A percentile compares a stretch with the other conserved stretches of the same genome.
Evolutionary conservation across 73 alveolate species (phyloP).

Genomic region (Paramecium sexaurelia): DNA sequence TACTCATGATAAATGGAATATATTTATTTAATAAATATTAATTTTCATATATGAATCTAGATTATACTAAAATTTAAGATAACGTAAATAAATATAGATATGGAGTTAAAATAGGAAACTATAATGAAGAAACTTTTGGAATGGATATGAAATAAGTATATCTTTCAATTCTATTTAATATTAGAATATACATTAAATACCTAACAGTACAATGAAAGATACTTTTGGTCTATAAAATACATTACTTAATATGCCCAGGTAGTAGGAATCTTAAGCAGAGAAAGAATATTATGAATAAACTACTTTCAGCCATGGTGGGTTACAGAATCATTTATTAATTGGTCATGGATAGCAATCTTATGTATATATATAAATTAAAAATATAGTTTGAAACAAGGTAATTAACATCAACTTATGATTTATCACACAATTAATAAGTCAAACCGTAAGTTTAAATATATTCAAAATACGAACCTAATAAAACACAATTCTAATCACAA

Average conservation of each 20-base stretch:
- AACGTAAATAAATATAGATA: conserved; percentile 67
- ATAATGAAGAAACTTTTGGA: conserved; percentile 67
- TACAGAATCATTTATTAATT: conserved; percentile 57
- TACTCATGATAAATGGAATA: no score
- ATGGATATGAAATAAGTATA: conserved; percentile 58
- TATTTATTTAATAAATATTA: not conserved
- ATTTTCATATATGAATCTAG: not conserved
- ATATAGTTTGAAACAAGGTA: conserved; percentile 49
- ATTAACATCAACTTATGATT: conserved; percentile 65
- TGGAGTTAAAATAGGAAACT: conserved; percentile 68
- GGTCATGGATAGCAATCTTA: conserved; percentile 68
- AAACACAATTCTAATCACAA: not conserved
- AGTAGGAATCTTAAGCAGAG: conserved; percentile 44
- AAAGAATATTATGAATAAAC: conserved; percentile 59
- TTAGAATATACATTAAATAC: conserved; percentile 38
- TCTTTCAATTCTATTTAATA: not conserved
- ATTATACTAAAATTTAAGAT: conserved; percentile 59
- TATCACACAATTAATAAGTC: conserved; percentile 55
- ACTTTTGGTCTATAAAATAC: conserved; percentile 57
- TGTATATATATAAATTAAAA: not conserved
- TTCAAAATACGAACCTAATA: conserved; percentile 63
- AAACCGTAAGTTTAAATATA: conserved; percentile 62
- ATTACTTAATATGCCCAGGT: conserved; percentile 24
- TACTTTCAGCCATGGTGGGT: conserved; percentile 55
- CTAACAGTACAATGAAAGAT: conserved; percentile 65